Base-by-base conservation (phyloP, 2,329 filamentous ascomycete species). In the Exserohilum rostratum region DNA sequence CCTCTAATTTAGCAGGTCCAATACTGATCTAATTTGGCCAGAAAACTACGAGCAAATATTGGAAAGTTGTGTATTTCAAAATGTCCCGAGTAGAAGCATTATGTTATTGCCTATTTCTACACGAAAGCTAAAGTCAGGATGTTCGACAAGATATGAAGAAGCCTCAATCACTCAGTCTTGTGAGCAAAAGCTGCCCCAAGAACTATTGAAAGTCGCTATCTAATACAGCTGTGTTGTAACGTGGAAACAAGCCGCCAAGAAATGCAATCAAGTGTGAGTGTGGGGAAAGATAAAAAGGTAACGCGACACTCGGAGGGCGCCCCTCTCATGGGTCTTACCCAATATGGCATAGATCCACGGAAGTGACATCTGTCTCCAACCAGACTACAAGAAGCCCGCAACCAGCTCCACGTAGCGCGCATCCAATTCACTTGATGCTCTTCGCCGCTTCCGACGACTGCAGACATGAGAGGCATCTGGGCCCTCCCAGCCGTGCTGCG, bases 401-500 rank as follows among this genome's bases (percentile, higher is more conserved):
- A 54, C 40, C 53, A 43, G 43, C 50, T 55, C 53, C 45, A 55
- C 60, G 58, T 51, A 47, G 53, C 56, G 38, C 40, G 51, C 31
- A 38, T 30, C 34, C 46, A 40, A 46, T 34, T 46, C 35, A 34
- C 31, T 46, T 48, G 18, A 43, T 20, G 42, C 50, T 53, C 13
- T 33, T 34, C 17, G 25, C 34, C 44, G 40, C 22, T 17, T 43
- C 38, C 37, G 12, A 10, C 34, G 5, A n/a, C 43, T 2, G 27
- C 17, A 37, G 44, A 18, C 12, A 62, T 81, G 79, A 79, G 69
- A 67, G 73, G 77, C 56, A 77, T 82, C 63, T 78, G 79, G 74
- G 79, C 79, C 9, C 70, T 82, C 20, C 78, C 79, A 17, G 78
- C 78, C 2, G 63, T 82, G 17, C 58, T 81, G 60, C 78, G 78